Evolutionary conservation across 2,329 filamentous ascomycete genomes (phyloP), one percentile per base, ranked within the genome.

Genomic region (Cladosporium sp.): DNA sequence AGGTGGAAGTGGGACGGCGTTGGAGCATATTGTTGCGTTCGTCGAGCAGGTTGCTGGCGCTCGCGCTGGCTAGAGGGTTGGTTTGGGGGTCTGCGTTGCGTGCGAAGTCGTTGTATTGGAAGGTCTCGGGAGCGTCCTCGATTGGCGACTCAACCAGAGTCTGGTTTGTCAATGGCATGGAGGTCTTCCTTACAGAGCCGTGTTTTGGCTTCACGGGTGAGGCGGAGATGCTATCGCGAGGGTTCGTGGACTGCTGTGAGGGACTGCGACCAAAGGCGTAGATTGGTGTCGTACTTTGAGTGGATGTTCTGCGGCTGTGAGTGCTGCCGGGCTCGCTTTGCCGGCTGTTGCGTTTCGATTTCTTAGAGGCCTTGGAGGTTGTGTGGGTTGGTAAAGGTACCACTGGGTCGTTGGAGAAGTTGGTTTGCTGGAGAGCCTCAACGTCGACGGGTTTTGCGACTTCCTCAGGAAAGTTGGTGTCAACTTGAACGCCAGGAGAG

Each of bases 21-120:
- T 76, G 79, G 26, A 88, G 75, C 67, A 85, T 79, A 25, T 77
- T 79, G 68, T 87, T 83, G 2, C 87, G 82, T 70, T 85, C 81
- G 7, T 83, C 81, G 60, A 88, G 79, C 2, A 88, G 79, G 16
- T 85, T 86, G 65, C 28, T 25, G 49, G 51, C 26, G 51, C 61
- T 51, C 58, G 65, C 16, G 63, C 49, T 66, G 59, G 59, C 68
- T 62, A 54, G 28, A 25, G 43, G 65, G 5, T 60, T 49, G 30
- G 32, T 10, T 21, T 51, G 48, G 4, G 56, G 25, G 48, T 26
- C 32, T 23, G 30, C 18, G 10, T 25, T 57, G 32, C 58, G 30
- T 28, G 39, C 58, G 57, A 46, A 66, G 13, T 58, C 28, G 60
- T 43, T 26, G 30, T 58, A 32, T 58, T 64, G 59, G 18, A 67